Conservation (phyloP, 1,284 basidiomycete genomes). For the Tylopilus sp. region DNA sequence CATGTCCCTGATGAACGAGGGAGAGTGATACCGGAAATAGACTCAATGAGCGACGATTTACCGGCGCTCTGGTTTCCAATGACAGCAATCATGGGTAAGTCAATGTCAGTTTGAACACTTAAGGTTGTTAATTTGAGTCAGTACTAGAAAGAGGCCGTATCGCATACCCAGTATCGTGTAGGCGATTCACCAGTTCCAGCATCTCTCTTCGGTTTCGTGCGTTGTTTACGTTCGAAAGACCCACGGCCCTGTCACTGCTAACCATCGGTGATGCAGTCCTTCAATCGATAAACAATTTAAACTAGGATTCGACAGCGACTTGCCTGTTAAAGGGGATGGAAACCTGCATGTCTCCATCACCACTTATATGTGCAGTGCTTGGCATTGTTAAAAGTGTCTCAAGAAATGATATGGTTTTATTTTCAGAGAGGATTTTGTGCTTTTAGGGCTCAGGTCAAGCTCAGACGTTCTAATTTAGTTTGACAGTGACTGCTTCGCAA, state of each 20-base stretch:
- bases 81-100: slow-evolving; percentile 76
- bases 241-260: slow-evolving; percentile 43
- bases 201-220: slow-evolving; percentile 52
- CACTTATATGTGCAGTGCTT: too few relatives aligned
- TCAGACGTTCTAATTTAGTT: too few relatives aligned
- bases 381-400: too few relatives aligned
- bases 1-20: slow-evolving; percentile 75
- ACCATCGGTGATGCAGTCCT: neutral
- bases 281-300: neutral
- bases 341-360: too few relatives aligned
- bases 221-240: slow-evolving; percentile 56
- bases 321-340: too few relatives aligned
- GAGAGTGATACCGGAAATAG: slow-evolving; percentile 76
- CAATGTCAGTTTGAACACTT: slow-evolving; percentile 73
- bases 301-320: neutral
- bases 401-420: too few relatives aligned
- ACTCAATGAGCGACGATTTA: slow-evolving; percentile 80
- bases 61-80: slow-evolving; percentile 77
- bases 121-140: neutral
- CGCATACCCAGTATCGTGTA: slow-evolving; percentile 66
- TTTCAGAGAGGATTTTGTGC: too few relatives aligned
- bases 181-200: slow-evolving; percentile 63
- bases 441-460: too few relatives aligned
- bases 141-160: neutral
- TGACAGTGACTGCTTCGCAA: too few relatives aligned